Base-by-base conservation (phyloP, 2,329 filamentous ascomycete genomes). In the Talaromyces sp. region DNA sequence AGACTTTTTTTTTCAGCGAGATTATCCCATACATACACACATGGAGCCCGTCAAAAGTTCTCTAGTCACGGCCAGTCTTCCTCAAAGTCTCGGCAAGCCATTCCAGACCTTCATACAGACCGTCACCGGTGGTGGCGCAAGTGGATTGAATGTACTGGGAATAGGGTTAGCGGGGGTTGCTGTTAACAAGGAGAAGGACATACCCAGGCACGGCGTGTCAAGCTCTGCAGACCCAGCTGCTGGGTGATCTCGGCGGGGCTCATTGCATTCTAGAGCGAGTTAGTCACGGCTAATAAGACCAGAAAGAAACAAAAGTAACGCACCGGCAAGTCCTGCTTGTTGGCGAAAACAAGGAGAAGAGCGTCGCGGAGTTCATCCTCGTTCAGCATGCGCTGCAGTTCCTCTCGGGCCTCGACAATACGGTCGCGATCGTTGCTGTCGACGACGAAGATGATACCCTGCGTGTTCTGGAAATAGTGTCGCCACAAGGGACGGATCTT, bases 401-500 rank as follows among this genome's bases (percentile, higher is more conserved):
- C 95, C 80, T 96, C 92, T 67, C 92, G 88, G 73, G 95, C 95
- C 85, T 99, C 95, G 71, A 95, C 90, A 74, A 99, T 90, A 88
- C 95, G 92, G 80, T 96, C 93, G 78, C 92, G 91, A 87, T 99
- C 95, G 82, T 96, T 97, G 83, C 90, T 93, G 83, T 99, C 95
- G 77, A 99, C 92, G 72, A 99, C 95, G 86, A 99, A 99, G 83
- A 99, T 98, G 80, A 99, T 93, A 79, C 95, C 95, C 82, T 99
- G 95, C 70, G 95, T 99, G 82, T 96, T 96, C 82, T 96, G 93
- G 88, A 98, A 99, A 85, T 99, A 99, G 82, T 98, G 95, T 84
- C 95, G 92, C 95, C 95, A 99, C 76, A 99, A 85, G 77, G 95
- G 95, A 80, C 95, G 88, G 78, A 99, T 99, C 91, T 98, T 98